Conservation (phyloP, 2,329 filamentous ascomycete species). For the Neonectria ditissima region DNA sequence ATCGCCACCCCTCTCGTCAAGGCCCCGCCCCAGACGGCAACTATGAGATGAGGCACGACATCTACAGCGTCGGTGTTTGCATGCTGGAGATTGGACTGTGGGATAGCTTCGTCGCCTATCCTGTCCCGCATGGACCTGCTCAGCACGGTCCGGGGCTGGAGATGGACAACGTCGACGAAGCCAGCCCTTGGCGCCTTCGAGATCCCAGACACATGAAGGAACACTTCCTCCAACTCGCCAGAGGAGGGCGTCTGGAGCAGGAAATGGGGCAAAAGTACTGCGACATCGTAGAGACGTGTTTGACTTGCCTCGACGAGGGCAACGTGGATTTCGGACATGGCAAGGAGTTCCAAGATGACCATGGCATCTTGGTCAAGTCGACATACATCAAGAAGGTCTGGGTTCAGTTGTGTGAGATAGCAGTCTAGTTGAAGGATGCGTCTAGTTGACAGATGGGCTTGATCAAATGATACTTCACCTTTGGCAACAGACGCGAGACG, state of each 20-base stretch:
- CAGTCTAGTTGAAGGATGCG: neutral
- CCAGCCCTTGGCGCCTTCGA: neutral
- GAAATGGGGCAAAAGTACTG: conserved; percentile 48
- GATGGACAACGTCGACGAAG: neutral
- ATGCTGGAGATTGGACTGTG: conserved; percentile 66
- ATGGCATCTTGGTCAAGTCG: conserved; percentile 25
- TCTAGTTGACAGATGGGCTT: neutral
- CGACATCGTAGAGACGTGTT: conserved; percentile 48
- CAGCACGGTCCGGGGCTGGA: neutral
- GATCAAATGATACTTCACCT: neutral
- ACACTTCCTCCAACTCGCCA: conserved; percentile 32
- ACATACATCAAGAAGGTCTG: conserved; percentile 28
- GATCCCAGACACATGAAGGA: conserved; percentile 1
- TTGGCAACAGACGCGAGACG: neutral
- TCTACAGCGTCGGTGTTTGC: conserved; percentile 67
- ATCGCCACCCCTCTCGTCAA: conserved; percentile 62
- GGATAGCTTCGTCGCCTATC: conserved; percentile 49
- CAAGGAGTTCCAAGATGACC: conserved; percentile 30
- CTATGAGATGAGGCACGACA: conserved; percentile 66
- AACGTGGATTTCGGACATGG: conserved; percentile 47
- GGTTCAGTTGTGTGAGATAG: neutral
- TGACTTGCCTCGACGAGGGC: conserved; percentile 50
- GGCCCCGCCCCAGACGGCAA: conserved; percentile 51
- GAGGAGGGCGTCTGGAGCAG: conserved; percentile 27
- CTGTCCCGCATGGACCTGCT: neutral